Evolutionary conservation across 2,329 filamentous ascomycete genomes (phyloP).

Genomic region (Helminthosporium solani): DNA sequence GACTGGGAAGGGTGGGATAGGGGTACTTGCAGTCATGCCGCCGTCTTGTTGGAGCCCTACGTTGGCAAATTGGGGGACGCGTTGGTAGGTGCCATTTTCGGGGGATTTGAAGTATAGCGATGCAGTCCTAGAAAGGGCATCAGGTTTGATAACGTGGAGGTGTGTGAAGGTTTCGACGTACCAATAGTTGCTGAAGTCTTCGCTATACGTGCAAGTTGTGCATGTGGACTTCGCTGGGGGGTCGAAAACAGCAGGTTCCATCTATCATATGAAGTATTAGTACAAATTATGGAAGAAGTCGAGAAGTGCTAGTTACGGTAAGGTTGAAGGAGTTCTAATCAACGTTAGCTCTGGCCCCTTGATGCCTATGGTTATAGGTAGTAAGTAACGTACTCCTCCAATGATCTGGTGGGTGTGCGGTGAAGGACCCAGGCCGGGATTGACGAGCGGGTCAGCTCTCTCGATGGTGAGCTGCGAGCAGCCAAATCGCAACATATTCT

Average conservation of each 20-base stretch:
- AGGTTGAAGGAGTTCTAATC: slow-evolving; percentile 30
- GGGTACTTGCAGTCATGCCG: slow-evolving; percentile 20
- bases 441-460: slow-evolving; percentile 53
- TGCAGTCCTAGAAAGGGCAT: slow-evolving; percentile 15
- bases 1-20: neutral
- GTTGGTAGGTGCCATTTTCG: slow-evolving; percentile 36
- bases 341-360: neutral
- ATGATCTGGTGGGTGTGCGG: slow-evolving; percentile 37
- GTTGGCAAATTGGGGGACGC: slow-evolving; percentile 34
- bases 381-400: slow-evolving; percentile 15
- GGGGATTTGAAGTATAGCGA: slow-evolving; percentile 34
- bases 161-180: too few species aligned
- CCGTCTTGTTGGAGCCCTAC: slow-evolving; percentile 32
- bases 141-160: neutral
- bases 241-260: slow-evolving; percentile 30
- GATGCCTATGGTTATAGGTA: neutral
- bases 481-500: slow-evolving; percentile 39
- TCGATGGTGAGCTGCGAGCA: slow-evolving; percentile 47
- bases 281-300: neutral
- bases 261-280: slow-evolving; percentile 19
- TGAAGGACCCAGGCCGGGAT: slow-evolving; percentile 25
- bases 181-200: slow-evolving; percentile 37
- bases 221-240: slow-evolving; percentile 27
- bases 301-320: slow-evolving; percentile 18
- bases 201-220: slow-evolving; percentile 33